A percentile compares a stretch with the other conserved stretches of the same genome.
Evolutionary conservation across 2,329 filamentous ascomycete species (phyloP).

Genomic region (Ceratocystis diversiconidia): DNA sequence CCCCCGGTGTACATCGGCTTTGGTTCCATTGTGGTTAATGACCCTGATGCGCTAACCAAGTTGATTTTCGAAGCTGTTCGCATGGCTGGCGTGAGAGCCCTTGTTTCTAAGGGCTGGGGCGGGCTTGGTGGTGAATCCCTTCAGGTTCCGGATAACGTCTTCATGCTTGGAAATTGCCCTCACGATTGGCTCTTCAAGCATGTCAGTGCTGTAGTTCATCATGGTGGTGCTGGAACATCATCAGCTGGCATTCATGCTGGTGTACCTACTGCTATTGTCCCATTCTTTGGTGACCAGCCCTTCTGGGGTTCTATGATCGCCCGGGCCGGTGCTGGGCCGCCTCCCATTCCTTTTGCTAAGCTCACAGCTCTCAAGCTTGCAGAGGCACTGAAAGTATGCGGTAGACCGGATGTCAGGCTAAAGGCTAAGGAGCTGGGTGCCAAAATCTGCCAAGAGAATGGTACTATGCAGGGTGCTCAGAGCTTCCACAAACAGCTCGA

Average conservation of each 20-base stretch:
- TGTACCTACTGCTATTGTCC: constrained; percentile 67
- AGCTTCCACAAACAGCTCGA: constrained; percentile 60
- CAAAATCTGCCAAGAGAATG: constrained; percentile 52
- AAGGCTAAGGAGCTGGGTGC: constrained; percentile 44
- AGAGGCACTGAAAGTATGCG: constrained; percentile 45
- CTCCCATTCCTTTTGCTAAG: constrained; percentile 53
- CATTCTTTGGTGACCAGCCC: constrained; percentile 75
- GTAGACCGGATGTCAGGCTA: constrained; percentile 44
- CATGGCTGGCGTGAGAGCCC: constrained; percentile 54
- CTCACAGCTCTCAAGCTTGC: constrained; percentile 53
- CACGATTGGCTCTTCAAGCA: constrained; percentile 81
- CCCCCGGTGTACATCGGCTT: constrained; percentile 74
- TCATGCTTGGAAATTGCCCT: constrained; percentile 72
- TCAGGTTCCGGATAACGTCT: constrained; percentile 58
- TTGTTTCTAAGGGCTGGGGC: constrained; percentile 82
- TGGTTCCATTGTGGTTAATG: constrained; percentile 67
- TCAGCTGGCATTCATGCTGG: constrained; percentile 72
- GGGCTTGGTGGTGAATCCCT: constrained; percentile 60
- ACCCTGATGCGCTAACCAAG: constrained; percentile 55
- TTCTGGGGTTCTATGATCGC: constrained; percentile 73
- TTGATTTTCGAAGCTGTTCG: constrained; percentile 59
- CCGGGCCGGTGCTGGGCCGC: constrained; percentile 55
- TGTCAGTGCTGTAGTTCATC: constrained; percentile 72
- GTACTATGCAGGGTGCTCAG: constrained; percentile 47
- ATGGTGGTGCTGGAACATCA: constrained; percentile 78